Evolutionary conservation across 371 early-diverging fungal genomes (phyloP).

Genomic region (Mortierella sp.): DNA sequence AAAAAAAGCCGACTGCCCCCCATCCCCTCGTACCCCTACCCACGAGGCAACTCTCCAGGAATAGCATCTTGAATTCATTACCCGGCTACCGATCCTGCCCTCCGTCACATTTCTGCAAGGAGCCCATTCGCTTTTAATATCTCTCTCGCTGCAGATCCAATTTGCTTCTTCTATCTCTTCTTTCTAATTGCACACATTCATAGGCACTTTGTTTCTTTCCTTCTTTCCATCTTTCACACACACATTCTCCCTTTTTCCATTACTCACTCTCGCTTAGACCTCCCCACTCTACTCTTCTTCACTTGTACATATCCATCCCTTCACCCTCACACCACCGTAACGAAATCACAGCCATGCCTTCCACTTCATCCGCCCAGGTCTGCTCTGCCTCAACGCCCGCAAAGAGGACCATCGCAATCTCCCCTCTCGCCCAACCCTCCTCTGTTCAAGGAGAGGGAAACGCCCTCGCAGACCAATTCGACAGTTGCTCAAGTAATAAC

Average conservation of each 20-base stretch:
- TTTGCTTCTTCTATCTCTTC: too few species aligned
- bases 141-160: conserved; percentile 1
- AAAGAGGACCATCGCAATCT: conserved; percentile 18
- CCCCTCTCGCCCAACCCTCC: conserved; percentile 18
- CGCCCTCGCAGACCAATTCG: too few species aligned
- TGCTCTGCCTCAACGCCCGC: conserved; percentile 1
- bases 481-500: too few species aligned
- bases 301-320: not conserved
- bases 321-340: too few species aligned
- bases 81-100: too few species aligned
- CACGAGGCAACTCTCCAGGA: conserved; percentile 2
- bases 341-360: conserved; percentile 4
- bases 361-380: conserved; percentile 4
- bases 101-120: not conserved
- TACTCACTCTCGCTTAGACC: not conserved
- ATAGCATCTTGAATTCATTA: too few species aligned
- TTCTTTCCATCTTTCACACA: not conserved
- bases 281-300: not conserved
- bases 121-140: not conserved
- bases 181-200: too few species aligned
- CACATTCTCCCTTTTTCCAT: not conserved
- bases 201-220: too few species aligned
- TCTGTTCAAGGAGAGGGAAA: too few species aligned
- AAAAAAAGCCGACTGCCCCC: too few species aligned
- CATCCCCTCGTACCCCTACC: too few species aligned